phyloP scores from a whole-genome alignment of 2,329 filamentous ascomycete species.

The Neofusicoccum laricinum region DNA sequence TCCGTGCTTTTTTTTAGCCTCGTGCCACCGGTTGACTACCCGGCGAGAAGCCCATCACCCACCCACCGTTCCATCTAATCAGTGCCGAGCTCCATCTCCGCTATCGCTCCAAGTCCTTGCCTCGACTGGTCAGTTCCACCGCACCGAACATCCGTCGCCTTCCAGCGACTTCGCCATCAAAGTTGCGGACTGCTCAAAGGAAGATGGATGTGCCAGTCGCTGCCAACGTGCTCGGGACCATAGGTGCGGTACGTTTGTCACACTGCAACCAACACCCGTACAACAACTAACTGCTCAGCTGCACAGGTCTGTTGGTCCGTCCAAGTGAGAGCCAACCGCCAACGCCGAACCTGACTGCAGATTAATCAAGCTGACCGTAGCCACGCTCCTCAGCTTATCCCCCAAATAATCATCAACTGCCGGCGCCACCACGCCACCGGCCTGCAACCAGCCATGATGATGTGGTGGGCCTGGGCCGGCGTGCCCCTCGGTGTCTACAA shows the following conservation, averaged over 20 bases:
- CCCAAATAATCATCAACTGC: conserved; percentile 68
- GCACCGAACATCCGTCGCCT: neutral
- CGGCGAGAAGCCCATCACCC: neutral
- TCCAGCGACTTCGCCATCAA: neutral
- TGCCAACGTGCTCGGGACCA: conserved; percentile 58
- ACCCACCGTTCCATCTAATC: neutral
- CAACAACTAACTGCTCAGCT: neutral
- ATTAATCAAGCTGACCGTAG: neutral
- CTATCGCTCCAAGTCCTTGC: neutral
- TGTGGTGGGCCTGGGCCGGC: conserved; percentile 66
- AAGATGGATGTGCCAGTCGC: conserved; percentile 55
- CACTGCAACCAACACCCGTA: neutral
- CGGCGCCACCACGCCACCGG: conserved; percentile 63
- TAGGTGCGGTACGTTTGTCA: conserved; percentile 51
- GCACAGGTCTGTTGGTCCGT: conserved; percentile 61
- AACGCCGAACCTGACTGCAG: too few relatives aligned
- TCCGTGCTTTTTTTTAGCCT: neutral
- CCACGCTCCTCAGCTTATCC: conserved; percentile 52
- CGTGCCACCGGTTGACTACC: neutral
- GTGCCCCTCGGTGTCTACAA: conserved; percentile 64
- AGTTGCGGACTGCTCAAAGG: neutral
- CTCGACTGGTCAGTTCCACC: neutral
- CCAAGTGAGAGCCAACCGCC: conserved; percentile 42
- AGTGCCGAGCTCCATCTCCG: neutral
- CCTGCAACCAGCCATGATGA: conserved; percentile 68